phyloP scores from a whole-genome alignment of 2,329 filamentous ascomycete genomes.

The Fusarium metavorans region DNA sequence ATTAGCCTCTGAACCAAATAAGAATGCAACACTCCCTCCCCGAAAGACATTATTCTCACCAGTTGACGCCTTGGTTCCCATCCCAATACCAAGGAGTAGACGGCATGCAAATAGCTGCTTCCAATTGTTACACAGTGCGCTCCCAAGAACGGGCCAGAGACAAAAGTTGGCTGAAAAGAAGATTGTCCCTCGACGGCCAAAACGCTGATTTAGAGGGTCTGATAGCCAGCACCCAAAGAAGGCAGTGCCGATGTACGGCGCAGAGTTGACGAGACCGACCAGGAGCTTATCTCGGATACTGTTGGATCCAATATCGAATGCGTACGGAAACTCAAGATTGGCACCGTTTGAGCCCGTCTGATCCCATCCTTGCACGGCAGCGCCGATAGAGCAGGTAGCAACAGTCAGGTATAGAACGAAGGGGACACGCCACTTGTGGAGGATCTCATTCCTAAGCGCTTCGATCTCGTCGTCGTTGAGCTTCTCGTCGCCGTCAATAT shows the following conservation, averaged over 20 bases:
- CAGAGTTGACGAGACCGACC: constrained; percentile 76
- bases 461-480: constrained; percentile 71
- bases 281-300: constrained; percentile 59
- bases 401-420: constrained; percentile 74
- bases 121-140: constrained; percentile 79
- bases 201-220: constrained; percentile 67
- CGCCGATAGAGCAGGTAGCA: constrained; percentile 74
- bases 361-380: constrained; percentile 78
- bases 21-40: too few species aligned
- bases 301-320: constrained; percentile 58
- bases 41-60: constrained; percentile 32
- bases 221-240: constrained; percentile 73
- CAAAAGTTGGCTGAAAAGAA: constrained; percentile 82
- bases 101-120: constrained; percentile 77
- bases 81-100: constrained; percentile 80
- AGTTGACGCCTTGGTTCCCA: constrained; percentile 79
- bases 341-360: constrained; percentile 74
- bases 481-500: constrained; percentile 66
- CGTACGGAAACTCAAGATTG: constrained; percentile 69
- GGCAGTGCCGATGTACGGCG: constrained; percentile 62
- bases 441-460: constrained; percentile 69
- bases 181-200: constrained; percentile 66
- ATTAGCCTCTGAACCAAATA: constrained; percentile 17
- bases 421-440: constrained; percentile 77
- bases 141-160: constrained; percentile 76